Evolutionary conservation across 2,329 filamentous ascomycete genomes (phyloP).

Genomic region (Exophiala phaeomuriformis): DNA sequence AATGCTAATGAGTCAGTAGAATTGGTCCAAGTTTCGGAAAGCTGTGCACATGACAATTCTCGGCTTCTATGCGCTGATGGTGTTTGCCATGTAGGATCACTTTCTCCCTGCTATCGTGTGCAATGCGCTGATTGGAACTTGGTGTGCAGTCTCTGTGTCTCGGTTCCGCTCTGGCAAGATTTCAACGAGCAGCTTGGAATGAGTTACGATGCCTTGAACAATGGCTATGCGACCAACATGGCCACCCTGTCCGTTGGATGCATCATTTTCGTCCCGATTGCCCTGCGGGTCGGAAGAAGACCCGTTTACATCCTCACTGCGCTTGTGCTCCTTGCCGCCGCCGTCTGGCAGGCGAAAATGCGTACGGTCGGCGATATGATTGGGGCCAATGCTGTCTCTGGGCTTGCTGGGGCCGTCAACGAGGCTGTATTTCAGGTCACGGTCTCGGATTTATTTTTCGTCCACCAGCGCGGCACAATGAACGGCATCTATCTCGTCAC

Average conservation of each 20-base stretch:
- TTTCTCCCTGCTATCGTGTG: background rate
- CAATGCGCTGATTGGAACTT: background rate
- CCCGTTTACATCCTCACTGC: constrained; percentile 38
- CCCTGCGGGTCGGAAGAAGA: constrained; percentile 38
- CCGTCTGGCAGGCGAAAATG: constrained; percentile 39
- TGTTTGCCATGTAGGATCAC: constrained; percentile 19
- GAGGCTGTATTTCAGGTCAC: constrained; percentile 41
- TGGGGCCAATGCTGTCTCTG: constrained; percentile 36
- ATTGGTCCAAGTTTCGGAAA: constrained; percentile 28
- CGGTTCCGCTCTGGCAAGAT: constrained; percentile 36
- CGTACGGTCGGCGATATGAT: constrained; percentile 37
- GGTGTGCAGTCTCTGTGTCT: constrained; percentile 31
- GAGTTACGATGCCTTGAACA: constrained; percentile 35
- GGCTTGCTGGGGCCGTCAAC: constrained; percentile 37
- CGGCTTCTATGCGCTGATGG: constrained; percentile 29
- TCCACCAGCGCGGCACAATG: constrained; percentile 46
- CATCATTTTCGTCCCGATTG: constrained; percentile 39
- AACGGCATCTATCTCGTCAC: constrained; percentile 45
- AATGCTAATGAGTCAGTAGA: background rate
- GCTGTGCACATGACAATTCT: constrained; percentile 28
- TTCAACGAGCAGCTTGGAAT: constrained; percentile 38
- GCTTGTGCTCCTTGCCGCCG: constrained; percentile 31
- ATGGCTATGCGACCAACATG: constrained; percentile 38
- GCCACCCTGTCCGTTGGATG: constrained; percentile 36
- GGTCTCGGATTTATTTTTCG: constrained; percentile 45